Conservation (phyloP, 495 filamentous ascomycete species). For the Aspergillus haitiensis region DNA sequence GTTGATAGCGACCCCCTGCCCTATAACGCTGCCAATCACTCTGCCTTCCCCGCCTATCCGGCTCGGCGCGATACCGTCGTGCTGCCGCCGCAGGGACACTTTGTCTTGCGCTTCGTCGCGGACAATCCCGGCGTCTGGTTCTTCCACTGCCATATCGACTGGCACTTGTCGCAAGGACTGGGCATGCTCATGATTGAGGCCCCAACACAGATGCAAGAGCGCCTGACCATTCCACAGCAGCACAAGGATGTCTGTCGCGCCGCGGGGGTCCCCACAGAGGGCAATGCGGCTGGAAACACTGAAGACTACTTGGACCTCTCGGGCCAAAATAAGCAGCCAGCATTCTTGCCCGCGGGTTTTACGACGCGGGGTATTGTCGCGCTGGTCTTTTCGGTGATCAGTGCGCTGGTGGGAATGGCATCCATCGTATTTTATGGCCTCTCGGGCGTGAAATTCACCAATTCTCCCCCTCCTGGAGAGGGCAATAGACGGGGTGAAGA, state of each 20-base stretch:
- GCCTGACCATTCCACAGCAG: conserved; percentile 52
- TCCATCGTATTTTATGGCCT: conserved; percentile 68
- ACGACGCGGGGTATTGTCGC: conserved; percentile 70
- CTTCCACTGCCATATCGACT: conserved; percentile 69
- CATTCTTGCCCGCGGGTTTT: conserved; percentile 66
- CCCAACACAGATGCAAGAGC: conserved; percentile 30
- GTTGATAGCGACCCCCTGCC: conserved; percentile 37
- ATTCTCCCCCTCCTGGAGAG: background rate
- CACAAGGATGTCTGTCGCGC: conserved; percentile 61
- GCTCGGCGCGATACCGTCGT: conserved; percentile 59
- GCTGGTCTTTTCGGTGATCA: conserved; percentile 64
- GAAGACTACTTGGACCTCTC: conserved; percentile 60
- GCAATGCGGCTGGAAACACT: conserved; percentile 73
- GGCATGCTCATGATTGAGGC: conserved; percentile 51
- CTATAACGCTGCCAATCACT: conserved; percentile 41
- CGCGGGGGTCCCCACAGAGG: conserved; percentile 46
- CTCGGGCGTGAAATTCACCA: conserved; percentile 15
- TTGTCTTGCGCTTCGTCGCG: conserved; percentile 67
- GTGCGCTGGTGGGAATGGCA: conserved; percentile 65
- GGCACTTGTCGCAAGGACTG: conserved; percentile 55
- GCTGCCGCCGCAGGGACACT: conserved; percentile 53
- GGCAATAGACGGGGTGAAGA: background rate
- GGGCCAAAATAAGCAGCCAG: conserved; percentile 59
- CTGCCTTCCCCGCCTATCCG: conserved; percentile 41
- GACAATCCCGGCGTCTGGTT: conserved; percentile 65